A percentile compares a stretch with the other conserved stretches of the same genome.
phyloP scores from a whole-genome alignment of 2,329 filamentous ascomycete species.

The Ophiostoma ips region DNA sequence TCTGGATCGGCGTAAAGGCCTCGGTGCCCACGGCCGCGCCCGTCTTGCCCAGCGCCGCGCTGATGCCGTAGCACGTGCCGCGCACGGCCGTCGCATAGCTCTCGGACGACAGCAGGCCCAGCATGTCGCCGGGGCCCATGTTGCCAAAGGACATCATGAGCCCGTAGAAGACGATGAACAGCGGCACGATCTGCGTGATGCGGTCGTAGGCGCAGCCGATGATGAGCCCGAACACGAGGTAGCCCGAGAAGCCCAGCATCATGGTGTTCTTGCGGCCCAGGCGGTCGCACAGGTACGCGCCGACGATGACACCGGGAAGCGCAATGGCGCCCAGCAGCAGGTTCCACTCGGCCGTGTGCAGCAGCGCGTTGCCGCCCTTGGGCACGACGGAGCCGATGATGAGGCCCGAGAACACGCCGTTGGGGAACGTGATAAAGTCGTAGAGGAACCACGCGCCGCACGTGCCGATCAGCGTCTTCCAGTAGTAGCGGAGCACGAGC shows the following conservation, averaged over 20 bases:
- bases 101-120: conserved; percentile 35
- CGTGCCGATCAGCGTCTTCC: conserved; percentile 33
- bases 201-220: conserved; percentile 22
- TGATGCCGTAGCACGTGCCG: conserved; percentile 35
- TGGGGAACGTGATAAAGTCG: conserved; percentile 41
- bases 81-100: conserved; percentile 35
- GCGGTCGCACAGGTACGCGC: conserved; percentile 12
- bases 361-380: conserved; percentile 10
- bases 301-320: conserved; percentile 12
- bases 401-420: conserved; percentile 40
- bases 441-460: conserved; percentile 40
- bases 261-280: conserved; percentile 16
- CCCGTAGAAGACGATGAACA: conserved; percentile 38
- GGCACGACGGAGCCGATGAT: conserved; percentile 26
- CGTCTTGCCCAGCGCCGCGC: conserved; percentile 35
- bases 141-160: conserved; percentile 34
- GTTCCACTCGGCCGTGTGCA: conserved; percentile 17
- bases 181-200: conserved; percentile 31
- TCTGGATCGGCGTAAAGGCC: conserved; percentile 12
- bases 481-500: conserved; percentile 33
- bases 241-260: conserved; percentile 14
- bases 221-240: conserved; percentile 17
- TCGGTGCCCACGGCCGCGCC: conserved; percentile 35
- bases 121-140: conserved; percentile 32
- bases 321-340: conserved; percentile 18